Evolutionary conservation across 2,329 filamentous ascomycete species (phyloP), one percentile per base, ranked within the genome.

Genomic region (Fusarium buxicola): DNA sequence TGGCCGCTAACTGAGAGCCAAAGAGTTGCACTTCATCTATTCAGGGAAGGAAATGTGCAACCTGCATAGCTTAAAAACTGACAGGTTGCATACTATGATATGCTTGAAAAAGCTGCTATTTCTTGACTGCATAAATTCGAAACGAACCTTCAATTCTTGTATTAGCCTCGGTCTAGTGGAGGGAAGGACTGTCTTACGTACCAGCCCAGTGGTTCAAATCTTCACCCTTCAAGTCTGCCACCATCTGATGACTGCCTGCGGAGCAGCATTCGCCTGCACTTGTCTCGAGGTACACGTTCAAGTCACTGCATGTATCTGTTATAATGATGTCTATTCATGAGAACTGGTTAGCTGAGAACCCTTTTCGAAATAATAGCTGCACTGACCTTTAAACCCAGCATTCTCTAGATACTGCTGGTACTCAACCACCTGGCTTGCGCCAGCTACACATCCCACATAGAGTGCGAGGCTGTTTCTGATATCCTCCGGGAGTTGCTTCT

Each of bases 371-470:
- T 1, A 1, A 4, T 2, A 18, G n/a, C 3, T 1, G 0, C 8
- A 0, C 60, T 46, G 73, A 82, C 83, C 77, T 52, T 69, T 35
- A 60, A 87, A 87, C 0, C 84, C 86, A 0, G 81, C 83, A 11
- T 79, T 68, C 5, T 46, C 45, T 5, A 89, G 70, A 70, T 81
- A 88, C 8, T 41, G 31, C 51, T 85, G 77, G 72, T 89, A 89
- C 48, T 83, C 78, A 2, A 30, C 61, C 1, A 85, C 77, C 53
- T 75, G 70, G 58, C 84, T 86, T 1, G 86, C 85, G 1, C 87
- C 86, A 2, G 84, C 78, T 25, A 89, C 78, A 58, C 87, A 89
- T 0, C 86, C 86, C 3, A 87, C 82, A 69, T 88, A 86, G 7
- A 88, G 67, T 2, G 81, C 80, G 21, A 86, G 75, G 62, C 81